Percentiles rank a stretch among this genome's conserved stretches.
Evolutionary conservation across 2,329 filamentous ascomycete genomes (phyloP).

Genomic region (Elsinoe australis): DNA sequence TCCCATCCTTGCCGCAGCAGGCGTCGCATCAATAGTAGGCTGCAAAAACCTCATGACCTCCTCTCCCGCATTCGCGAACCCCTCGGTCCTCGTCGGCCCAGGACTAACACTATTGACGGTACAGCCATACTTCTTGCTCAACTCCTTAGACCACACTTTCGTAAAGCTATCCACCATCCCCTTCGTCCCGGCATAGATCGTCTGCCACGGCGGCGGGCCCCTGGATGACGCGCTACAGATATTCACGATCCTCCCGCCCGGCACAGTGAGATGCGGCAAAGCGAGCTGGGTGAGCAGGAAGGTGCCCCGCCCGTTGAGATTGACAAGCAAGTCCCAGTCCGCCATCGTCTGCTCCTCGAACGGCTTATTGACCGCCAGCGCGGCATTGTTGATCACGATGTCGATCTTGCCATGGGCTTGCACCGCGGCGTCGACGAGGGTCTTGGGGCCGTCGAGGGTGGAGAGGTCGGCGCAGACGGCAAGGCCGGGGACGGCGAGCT

Average conservation of each 20-base stretch:
- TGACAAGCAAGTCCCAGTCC: constrained; percentile 37
- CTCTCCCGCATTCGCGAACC: constrained; percentile 27
- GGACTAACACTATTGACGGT: constrained; percentile 42
- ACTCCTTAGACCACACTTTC: constrained; percentile 39
- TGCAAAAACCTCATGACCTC: constrained; percentile 38
- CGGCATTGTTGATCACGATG: constrained; percentile 35
- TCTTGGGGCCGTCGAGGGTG: constrained; percentile 32
- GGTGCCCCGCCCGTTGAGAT: constrained; percentile 37
- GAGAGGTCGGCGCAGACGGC: constrained; percentile 40
- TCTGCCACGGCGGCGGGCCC: constrained; percentile 33
- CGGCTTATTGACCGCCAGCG: constrained; percentile 33
- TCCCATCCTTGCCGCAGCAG: constrained; percentile 38
- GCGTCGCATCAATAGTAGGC: constrained; percentile 38
- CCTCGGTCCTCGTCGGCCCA: constrained; percentile 37
- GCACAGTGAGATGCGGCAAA: constrained; percentile 34
- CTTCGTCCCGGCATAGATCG: constrained; percentile 46
- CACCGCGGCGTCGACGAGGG: constrained; percentile 33
- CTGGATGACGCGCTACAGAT: constrained; percentile 35
- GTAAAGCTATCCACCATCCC: constrained; percentile 46
- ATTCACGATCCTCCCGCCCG: constrained; percentile 38
- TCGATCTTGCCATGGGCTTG: constrained; percentile 34
- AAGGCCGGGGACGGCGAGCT: constrained; percentile 29
- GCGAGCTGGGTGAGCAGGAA: constrained; percentile 38
- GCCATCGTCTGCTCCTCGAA: constrained; percentile 34
- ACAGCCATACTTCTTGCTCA: constrained; percentile 40